A percentile compares a stretch with the other conserved stretches of the same genome.
These are phyloP conservation scores for Rhizopogon roseolus DNA, from an alignment of 768 basidiomycete genomes.

Conservation along the genomic window DNA sequence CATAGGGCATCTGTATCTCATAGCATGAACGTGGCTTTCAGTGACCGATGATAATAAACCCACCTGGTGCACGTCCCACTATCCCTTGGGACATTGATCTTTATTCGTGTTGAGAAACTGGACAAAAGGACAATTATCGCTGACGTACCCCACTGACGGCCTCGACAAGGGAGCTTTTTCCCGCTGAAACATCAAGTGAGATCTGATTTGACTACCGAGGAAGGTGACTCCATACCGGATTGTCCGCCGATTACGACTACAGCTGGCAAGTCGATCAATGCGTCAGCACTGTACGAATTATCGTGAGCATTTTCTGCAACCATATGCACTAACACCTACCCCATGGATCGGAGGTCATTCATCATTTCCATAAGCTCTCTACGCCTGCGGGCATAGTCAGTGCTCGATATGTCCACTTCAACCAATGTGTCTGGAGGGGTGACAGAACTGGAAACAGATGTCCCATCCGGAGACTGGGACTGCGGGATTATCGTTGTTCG, in stretches of 20 bases:
- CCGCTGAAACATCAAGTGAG: constrained; percentile 30
- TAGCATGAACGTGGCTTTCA: not conserved
- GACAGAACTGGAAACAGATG: not conserved
- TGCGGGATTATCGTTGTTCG: not conserved
- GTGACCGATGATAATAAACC: not conserved
- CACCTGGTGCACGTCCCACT: constrained; percentile 58
- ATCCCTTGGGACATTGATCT: constrained; percentile 61
- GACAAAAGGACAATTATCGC: not conserved
- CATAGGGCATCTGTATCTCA: constrained; percentile 42
- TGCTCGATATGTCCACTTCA: constrained; percentile 20
- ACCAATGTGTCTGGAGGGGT: constrained; percentile 7
- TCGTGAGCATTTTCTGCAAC: not conserved
- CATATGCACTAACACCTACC: constrained; percentile 20
- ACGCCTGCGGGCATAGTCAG: constrained; percentile 36
- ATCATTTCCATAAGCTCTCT: constrained; percentile 35
- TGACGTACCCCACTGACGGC: constrained; percentile 47
- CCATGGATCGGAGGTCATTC: constrained; percentile 34
- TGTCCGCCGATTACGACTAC: constrained; percentile 55
- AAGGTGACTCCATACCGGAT: constrained; percentile 34
- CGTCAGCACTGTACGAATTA: constrained; percentile 27
- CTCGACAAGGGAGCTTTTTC: constrained; percentile 58
- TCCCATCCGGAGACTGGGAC: not conserved
- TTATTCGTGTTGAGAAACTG: not conserved
- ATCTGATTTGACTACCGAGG: not conserved
- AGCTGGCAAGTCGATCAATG: constrained; percentile 41